Percentiles rank a stretch among this genome's conserved stretches.
phyloP scores from a whole-genome alignment of 257 asterid genomes.

The Solanum sitiens region DNA sequence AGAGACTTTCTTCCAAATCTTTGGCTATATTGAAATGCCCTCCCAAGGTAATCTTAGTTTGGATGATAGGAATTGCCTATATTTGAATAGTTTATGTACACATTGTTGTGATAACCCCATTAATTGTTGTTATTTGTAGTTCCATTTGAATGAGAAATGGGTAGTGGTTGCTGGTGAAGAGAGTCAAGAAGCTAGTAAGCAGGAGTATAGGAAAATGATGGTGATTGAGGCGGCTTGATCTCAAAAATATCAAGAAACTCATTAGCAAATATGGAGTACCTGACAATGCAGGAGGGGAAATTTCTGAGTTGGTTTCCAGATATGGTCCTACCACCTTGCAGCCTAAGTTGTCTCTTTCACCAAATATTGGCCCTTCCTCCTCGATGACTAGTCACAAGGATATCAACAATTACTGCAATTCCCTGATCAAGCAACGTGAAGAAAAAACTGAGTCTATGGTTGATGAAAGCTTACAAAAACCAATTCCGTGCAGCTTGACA shows the following conservation, averaged over 20 bases:
- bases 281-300: too few species aligned
- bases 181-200: slow-evolving; percentile 22
- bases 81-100: neutral
- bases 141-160: slow-evolving; percentile 19
- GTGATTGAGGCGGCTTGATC: neutral
- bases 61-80: neutral
- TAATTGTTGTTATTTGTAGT: slow-evolving; percentile 5
- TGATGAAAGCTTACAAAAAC: neutral
- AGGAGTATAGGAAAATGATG: slow-evolving; percentile 5
- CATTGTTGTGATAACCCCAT: neutral
- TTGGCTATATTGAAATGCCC: slow-evolving; percentile 17
- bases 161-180: slow-evolving; percentile 38
- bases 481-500: neutral
- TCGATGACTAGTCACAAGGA: neutral
- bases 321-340: too few species aligned
- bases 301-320: too few species aligned
- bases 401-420: slow-evolving; percentile 1
- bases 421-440: slow-evolving; percentile 26
- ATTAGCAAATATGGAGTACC: too few species aligned
- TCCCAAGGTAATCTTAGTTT: slow-evolving; percentile 2
- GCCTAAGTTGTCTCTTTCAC: too few species aligned
- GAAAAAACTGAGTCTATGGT: neutral
- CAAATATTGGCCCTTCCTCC: neutral
- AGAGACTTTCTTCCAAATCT: neutral
- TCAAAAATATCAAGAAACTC: too few species aligned